Conservation (phyloP, 345 rosid species). For the Acer negundo region DNA sequence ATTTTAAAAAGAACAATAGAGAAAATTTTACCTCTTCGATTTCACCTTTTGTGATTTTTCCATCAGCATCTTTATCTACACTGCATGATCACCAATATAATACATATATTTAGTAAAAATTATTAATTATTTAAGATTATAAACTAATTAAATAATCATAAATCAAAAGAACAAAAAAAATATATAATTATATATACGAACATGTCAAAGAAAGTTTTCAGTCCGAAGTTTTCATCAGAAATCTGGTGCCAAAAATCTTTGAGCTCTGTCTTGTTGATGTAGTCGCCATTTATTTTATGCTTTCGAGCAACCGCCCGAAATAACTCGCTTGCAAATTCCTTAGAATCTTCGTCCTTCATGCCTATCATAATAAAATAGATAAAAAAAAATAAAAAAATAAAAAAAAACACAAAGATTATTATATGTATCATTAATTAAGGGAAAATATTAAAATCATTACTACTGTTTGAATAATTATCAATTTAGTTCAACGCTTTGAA, state of each 20-base stretch:
- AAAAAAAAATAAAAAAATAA: too few species aligned
- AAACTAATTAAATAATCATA: not conserved
- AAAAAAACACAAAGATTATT: not conserved
- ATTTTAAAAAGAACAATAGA: not conserved
- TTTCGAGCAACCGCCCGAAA: conserved; percentile 72
- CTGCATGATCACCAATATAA: conserved; percentile 31
- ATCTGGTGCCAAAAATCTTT: conserved; percentile 77
- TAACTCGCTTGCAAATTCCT: conserved; percentile 80
- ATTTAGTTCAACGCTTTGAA: too few species aligned
- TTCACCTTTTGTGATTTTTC: conserved; percentile 83
- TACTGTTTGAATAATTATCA: too few species aligned
- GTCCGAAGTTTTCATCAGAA: conserved; percentile 87
- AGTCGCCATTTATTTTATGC: conserved; percentile 56
- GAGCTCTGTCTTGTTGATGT: conserved; percentile 66
- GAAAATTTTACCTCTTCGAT: conserved; percentile 55
- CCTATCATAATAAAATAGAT: conserved; percentile 35
- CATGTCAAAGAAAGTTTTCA: conserved; percentile 92
- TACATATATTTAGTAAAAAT: not conserved
- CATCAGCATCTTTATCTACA: conserved; percentile 85
- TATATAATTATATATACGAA: conserved; percentile 2
- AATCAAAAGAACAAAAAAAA: not conserved
- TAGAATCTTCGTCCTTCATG: conserved; percentile 68
- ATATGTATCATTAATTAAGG: too few species aligned
- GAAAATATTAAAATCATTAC: too few species aligned
- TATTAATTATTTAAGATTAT: not conserved